A percentile compares a stretch with the other conserved stretches of the same genome.
These are phyloP conservation scores for Pythium sukuiense DNA, from an alignment of 352 stramenopile species.

Conservation along the genomic window DNA sequence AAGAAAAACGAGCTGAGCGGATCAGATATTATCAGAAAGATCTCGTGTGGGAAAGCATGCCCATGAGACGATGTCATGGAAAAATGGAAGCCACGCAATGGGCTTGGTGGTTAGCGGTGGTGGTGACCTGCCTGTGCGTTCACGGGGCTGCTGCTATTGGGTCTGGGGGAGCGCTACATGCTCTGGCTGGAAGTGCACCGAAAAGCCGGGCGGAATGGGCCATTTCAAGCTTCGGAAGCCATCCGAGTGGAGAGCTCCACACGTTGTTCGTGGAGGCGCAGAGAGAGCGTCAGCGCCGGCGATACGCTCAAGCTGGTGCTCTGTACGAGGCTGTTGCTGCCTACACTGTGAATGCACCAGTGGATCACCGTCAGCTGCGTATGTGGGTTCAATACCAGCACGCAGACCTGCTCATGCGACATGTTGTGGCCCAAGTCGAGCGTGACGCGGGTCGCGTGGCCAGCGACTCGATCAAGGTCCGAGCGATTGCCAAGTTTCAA, in stretches of 20 bases:
- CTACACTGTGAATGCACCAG: neutral
- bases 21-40: conserved; percentile 1
- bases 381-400: conserved; percentile 23
- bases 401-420: conserved; percentile 12
- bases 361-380: neutral
- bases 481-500: conserved; percentile 13
- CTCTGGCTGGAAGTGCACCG: neutral
- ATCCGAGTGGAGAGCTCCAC: neutral
- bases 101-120: neutral
- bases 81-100: neutral
- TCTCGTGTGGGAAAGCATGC: neutral
- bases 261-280: conserved; percentile 5
- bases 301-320: neutral
- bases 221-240: neutral
- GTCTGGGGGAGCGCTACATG: neutral
- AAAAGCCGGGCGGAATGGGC: neutral
- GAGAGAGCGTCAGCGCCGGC: neutral
- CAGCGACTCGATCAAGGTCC: neutral
- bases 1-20: neutral
- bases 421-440: neutral
- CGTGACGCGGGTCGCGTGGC: neutral
- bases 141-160: neutral
- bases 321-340: neutral
- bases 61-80: neutral
- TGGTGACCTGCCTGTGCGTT: neutral